Conservation (phyloP, 208 protist genomes). For the Leptomonas seymouri region DNA sequence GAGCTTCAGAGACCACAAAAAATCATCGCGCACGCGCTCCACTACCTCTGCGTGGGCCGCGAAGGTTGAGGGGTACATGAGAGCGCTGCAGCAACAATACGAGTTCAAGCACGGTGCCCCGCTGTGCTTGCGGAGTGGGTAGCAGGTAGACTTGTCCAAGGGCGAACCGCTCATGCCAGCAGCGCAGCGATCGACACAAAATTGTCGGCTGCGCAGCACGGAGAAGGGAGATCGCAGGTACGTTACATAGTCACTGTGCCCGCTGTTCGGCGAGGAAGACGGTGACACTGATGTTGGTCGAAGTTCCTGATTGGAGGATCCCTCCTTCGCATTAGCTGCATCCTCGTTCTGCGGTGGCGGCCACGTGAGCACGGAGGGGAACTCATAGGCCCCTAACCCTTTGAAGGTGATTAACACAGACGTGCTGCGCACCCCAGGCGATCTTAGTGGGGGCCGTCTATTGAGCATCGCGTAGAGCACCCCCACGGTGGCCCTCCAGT, state of each 20-base stretch:
- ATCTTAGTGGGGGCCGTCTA: background rate
- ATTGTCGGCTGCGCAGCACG: conserved; percentile 53
- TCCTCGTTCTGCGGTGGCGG: conserved; percentile 15
- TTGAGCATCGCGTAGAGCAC: conserved; percentile 18
- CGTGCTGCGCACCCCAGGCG: background rate
- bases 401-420: conserved; percentile 28
- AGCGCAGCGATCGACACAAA: conserved; percentile 41
- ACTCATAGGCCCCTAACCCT: conserved; percentile 28
- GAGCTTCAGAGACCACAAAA: conserved; percentile 72
- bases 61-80: conserved; percentile 31
- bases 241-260: conserved; percentile 1
- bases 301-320: background rate
- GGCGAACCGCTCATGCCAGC: conserved; percentile 31
- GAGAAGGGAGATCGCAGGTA: conserved; percentile 68
- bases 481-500: too few relatives aligned
- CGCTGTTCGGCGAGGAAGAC: background rate
- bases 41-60: conserved; percentile 18
- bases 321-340: background rate
- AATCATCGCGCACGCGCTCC: conserved; percentile 48
- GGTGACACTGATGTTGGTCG: background rate
- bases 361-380: conserved; percentile 28
- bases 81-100: conserved; percentile 32
- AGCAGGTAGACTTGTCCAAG: conserved; percentile 8
- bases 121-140: background rate
- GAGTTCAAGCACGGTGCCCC: conserved; percentile 9